These are phyloP conservation scores for Durusdinium trenchii DNA, from an alignment of 73 alveolate species.

Conservation along the genomic window DNA sequence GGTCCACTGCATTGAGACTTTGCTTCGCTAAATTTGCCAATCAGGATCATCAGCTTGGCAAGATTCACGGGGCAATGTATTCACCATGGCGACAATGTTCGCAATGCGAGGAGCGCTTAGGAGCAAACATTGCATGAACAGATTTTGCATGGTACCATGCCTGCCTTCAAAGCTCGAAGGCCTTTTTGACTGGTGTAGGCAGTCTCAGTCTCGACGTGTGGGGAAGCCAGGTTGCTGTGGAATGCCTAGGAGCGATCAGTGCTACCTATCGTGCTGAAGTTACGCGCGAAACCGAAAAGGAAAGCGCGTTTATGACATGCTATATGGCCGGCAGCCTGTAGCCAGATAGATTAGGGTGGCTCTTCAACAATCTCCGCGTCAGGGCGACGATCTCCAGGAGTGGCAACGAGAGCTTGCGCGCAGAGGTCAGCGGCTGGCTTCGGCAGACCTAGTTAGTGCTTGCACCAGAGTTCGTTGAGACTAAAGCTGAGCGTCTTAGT, in stretches of 20 bases:
- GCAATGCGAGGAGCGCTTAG: neutral
- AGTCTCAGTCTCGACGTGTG: neutral
- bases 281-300: neutral
- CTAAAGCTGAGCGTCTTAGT: neutral
- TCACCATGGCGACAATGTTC: neutral
- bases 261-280: neutral
- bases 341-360: no score
- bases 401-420: conserved; percentile 48
- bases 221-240: neutral
- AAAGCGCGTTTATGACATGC: neutral
- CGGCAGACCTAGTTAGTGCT: conserved; percentile 47
- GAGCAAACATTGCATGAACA: neutral
- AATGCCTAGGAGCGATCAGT: conserved; percentile 14
- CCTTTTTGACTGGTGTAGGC: neutral
- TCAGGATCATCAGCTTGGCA: neutral
- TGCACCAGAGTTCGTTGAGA: neutral
- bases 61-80: neutral
- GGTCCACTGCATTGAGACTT: neutral
- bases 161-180: neutral
- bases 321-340: neutral
- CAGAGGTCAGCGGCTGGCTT: conserved; percentile 34
- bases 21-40: neutral
- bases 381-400: neutral
- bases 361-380: conserved; percentile 17
- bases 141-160: neutral